Base-by-base conservation (phyloP, 1,139 yeast species). In the Lipomyces yarrowii region DNA sequence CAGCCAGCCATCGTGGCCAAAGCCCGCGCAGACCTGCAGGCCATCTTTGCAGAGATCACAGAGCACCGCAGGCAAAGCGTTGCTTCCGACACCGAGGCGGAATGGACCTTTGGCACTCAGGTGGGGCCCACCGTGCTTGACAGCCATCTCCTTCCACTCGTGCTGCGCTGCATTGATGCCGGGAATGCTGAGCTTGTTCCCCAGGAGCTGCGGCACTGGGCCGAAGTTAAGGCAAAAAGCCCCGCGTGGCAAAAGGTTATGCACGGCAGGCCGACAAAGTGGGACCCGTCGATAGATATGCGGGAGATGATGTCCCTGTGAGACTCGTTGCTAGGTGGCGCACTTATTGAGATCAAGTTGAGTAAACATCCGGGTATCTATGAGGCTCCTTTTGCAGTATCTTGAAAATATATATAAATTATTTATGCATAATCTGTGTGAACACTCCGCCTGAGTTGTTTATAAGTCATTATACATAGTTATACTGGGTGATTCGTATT, bases 41-140 rank as follows among this genome's bases (percentile, higher is more conserved):
- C 52, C 23, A 46, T 46, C 52, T 46, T n/a, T 46, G 52, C 18
- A 46, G 52, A 46, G 23, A 46, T 46, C 52, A 18, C 23, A 18
- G 52, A 46, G 52, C 52, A 46, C 23, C 52, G 52, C 52, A 46
- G 52, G 52, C 5, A 46, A 18, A 46, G 52, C 3, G 52, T 15
- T 18, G 18, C 52, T 46, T 46, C 23, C 23, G 52, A 46, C 52
- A 3, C 18, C 52, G 21, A 46, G 18, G 52, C 18, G 21, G 52
- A 46, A 46, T 46, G 52, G 52, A 46, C 52, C 23, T 46, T 46
- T 46, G 52, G 52, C 52, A n/a, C 52, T 18, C 21, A 46, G 52
- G 23, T 46, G 23, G 52, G 52, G 11, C 52, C 52, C 18, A 46
- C 52, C 23, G 23, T 46, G 23, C 52, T 46, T 1, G 52, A 46